phyloP scores from a whole-genome alignment of 169 alveolate species.

The Cryptosporidium ryanae region DNA sequence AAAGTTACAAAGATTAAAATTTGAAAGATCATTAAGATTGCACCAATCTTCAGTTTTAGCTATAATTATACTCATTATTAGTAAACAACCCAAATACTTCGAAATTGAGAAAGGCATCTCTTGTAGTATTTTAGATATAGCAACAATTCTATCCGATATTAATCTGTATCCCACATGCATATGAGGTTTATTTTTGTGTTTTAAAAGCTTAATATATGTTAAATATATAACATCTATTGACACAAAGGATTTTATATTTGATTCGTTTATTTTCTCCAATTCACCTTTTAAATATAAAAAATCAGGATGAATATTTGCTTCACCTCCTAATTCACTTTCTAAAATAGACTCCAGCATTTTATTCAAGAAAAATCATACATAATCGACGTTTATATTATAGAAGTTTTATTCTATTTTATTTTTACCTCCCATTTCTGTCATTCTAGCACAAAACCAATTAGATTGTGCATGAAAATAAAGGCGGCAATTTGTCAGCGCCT shows the following conservation, averaged over 20 bases:
- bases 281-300: neutral
- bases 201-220: neutral
- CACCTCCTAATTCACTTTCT: neutral
- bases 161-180: slow-evolving; percentile 2
- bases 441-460: too few species aligned
- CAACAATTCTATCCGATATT: slow-evolving; percentile 35
- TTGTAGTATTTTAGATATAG: slow-evolving; percentile 9
- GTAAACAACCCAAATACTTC: slow-evolving; percentile 14
- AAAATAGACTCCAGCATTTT: too few species aligned
- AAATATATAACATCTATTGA: slow-evolving; percentile 35
- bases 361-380: neutral
- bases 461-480: too few species aligned
- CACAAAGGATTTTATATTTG: neutral
- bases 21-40: slow-evolving; percentile 29
- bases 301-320: neutral
- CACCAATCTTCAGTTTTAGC: slow-evolving; percentile 51
- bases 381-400: too few species aligned
- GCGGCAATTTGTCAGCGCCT: too few species aligned
- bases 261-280: slow-evolving; percentile 16
- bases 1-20: slow-evolving; percentile 17
- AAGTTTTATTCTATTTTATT: too few species aligned
- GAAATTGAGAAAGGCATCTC: slow-evolving; percentile 30
- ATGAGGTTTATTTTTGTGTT: neutral
- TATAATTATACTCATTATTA: slow-evolving; percentile 43
- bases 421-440: too few species aligned